These are phyloP conservation scores for Datisca glomerata DNA, from an alignment of 306 rosid species.

Conservation along the genomic window DNA sequence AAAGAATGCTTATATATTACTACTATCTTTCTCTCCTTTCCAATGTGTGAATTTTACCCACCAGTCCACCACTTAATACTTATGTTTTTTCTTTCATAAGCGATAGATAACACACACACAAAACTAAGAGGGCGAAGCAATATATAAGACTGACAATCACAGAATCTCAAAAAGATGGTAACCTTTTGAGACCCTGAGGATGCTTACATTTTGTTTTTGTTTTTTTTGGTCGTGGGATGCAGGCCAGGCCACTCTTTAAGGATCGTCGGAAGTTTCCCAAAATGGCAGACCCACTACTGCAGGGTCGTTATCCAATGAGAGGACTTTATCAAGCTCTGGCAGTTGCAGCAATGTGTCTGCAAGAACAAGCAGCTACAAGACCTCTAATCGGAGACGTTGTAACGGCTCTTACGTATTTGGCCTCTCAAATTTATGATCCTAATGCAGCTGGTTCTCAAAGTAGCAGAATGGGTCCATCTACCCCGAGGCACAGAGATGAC, in stretches of 20 bases:
- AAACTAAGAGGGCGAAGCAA: too few relatives aligned
- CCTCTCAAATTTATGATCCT: conserved; percentile 81
- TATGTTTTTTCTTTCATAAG: too few relatives aligned
- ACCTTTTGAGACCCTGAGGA: too few relatives aligned
- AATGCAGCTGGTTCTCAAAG: conserved; percentile 38
- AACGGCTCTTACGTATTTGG: conserved; percentile 60
- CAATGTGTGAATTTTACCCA: too few relatives aligned
- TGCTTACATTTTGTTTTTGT: too few relatives aligned
- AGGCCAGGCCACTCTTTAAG: conserved; percentile 65
- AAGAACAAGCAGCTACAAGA: conserved; percentile 58
- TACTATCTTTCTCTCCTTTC: too few relatives aligned
- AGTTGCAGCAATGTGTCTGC: conserved; percentile 86
- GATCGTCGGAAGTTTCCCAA: conserved; percentile 53
- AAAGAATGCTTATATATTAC: too few relatives aligned
- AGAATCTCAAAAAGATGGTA: too few relatives aligned
- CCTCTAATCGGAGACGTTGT: conserved; percentile 79
- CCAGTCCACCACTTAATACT: too few relatives aligned
- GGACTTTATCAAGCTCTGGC: conserved; percentile 75
- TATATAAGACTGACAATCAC: too few relatives aligned
- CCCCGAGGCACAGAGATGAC: conserved; percentile 70
- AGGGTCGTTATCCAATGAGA: conserved; percentile 53
- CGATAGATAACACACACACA: too few relatives aligned
- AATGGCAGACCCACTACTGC: conserved; percentile 72
- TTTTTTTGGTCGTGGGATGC: too few relatives aligned
- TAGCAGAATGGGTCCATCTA: conserved; percentile 61